Base-by-base conservation (phyloP, 129 eudicot genomes). In the Flaveria sonorensis region DNA sequence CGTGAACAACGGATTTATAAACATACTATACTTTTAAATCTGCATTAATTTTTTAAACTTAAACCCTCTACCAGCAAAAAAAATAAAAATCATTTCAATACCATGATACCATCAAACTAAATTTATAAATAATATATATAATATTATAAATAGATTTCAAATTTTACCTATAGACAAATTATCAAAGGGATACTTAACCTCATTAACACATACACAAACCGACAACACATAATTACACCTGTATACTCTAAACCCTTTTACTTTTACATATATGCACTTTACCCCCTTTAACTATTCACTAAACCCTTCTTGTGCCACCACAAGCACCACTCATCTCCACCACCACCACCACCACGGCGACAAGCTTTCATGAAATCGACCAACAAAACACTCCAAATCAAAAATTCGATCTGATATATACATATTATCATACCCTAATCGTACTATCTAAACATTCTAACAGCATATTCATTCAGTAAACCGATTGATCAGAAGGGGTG, bases 261-360 rank as follows among this genome's bases (percentile, higher is more conserved):
- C 71, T 78, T 79, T 71, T 46, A 2, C 55, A 1, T 60, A 19
- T 30, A 20, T 9, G 10, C 66, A 79, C 45, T 48, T 48, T 77
- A 76, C 53, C 73, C 48, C 80, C 80, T 76, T 76, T 65, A 46
- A 32, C 65, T 76, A n/a, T 76, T 32, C 72, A n/a, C n/a, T n/a
- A n/a, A n/a, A n/a, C 20, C 67, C 71, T 75, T 75, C 79, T 9
- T 13, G 61, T 10, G 60, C 79, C 62, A 47, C 1, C 62, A 62
- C 40, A 70, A 70, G 8, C 26, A 7, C 26, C n/a, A 52, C 50
- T 43, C 73, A 19, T 21, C 12, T 18, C 14, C 15, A 42, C 75
- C 68, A 59, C 36, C 53, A 48, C 16, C 53, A n/a, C n/a, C n/a
- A n/a, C n/a, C n/a, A n/a, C n/a, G 53, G 53, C 53, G 53, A 48